Evolutionary conservation across 164 flowering plant genomes (phyloP).

Genomic region (Houttuynia cordata): DNA sequence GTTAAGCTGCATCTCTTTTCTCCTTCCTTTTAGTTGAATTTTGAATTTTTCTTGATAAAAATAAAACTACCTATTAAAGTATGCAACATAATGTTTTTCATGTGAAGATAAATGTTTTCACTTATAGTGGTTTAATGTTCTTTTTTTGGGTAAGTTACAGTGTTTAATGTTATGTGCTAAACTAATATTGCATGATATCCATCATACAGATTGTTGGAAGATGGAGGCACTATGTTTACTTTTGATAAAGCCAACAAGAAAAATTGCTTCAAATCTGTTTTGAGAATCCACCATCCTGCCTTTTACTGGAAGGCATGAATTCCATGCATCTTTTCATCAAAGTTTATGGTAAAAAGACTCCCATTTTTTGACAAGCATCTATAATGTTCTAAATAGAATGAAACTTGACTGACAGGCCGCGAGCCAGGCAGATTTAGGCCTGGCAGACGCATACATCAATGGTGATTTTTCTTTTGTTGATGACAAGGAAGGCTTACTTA

Average conservation of each 20-base stretch:
- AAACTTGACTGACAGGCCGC: constrained; percentile 40
- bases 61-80: constrained; percentile 34
- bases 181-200: no score
- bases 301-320: constrained; percentile 83
- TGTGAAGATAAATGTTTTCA: constrained; percentile 35
- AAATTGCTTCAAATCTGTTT: constrained; percentile 29
- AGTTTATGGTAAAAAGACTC: no score
- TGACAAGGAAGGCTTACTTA: constrained; percentile 61
- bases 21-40: no score
- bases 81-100: constrained; percentile 64
- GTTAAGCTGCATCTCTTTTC: no score
- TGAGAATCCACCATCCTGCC: constrained; percentile 62
- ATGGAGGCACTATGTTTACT: constrained; percentile 70
- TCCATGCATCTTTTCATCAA: neutral
- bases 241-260: constrained; percentile 52
- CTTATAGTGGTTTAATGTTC: constrained; percentile 3
- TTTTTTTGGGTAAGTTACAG: no score
- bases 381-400: neutral
- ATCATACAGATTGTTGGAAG: constrained; percentile 67
- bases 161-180: no score
- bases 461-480: constrained; percentile 82
- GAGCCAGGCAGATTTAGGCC: constrained; percentile 84
- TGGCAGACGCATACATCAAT: constrained; percentile 86
- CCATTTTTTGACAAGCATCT: neutral
- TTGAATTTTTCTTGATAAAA: no score